Evolutionary conservation across 2,329 filamentous ascomycete genomes (phyloP).

Genomic region (Ophiosphaerella narmari): DNA sequence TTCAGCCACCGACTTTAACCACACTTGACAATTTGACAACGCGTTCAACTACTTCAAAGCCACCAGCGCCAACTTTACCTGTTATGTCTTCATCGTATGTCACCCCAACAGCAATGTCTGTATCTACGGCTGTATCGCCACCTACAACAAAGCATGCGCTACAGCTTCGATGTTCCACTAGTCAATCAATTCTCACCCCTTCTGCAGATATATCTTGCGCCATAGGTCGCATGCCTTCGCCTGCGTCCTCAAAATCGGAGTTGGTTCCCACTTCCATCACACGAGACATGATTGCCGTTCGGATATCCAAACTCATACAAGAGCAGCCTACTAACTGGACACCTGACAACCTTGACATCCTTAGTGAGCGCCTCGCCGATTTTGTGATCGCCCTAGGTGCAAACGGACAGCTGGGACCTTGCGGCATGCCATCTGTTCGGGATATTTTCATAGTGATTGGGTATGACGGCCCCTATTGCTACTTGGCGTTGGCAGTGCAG

Average conservation of each 20-base stretch:
- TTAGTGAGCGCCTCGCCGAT: neutral
- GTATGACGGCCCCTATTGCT: constrained; percentile 4
- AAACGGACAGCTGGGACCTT: constrained; percentile 7
- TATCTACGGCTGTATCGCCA: neutral
- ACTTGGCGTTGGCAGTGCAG: constrained; percentile 10
- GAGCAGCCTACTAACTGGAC: constrained; percentile 1
- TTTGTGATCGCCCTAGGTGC: neutral
- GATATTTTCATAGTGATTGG: constrained; percentile 10
- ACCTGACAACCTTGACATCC: neutral
- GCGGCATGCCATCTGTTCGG: constrained; percentile 1
- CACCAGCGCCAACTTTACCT: neutral
- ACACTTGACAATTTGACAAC: neutral
- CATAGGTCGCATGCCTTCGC: neutral
- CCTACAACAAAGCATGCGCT: neutral
- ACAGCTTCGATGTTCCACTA: neutral
- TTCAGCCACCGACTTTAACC: too few species aligned
- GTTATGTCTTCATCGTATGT: neutral
- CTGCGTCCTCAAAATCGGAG: neutral
- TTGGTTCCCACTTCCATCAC: constrained; percentile 1
- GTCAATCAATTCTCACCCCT: neutral
- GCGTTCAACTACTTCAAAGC: neutral
- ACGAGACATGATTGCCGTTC: neutral
- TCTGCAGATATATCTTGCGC: too few species aligned
- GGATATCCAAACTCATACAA: constrained; percentile 2
- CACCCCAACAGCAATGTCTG: neutral